Evolutionary conservation across 176 grass and related monocot genomes (phyloP).

Genomic region (Areca catechu): DNA sequence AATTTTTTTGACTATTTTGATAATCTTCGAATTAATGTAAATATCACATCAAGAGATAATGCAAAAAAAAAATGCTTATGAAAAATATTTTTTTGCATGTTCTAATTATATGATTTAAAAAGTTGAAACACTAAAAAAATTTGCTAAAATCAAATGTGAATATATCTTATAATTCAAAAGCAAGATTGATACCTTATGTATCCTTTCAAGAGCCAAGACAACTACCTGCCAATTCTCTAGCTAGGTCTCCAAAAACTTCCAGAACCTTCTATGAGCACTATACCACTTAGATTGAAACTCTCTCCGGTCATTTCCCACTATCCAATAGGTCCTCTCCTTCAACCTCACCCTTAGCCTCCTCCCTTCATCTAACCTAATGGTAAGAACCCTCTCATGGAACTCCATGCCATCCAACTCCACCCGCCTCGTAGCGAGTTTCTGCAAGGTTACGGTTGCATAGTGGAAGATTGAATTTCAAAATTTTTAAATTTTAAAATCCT

Average conservation of each 20-base stretch:
- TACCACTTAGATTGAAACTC: slow-evolving; percentile 69
- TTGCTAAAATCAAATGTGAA: too few relatives aligned
- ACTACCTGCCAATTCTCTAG: slow-evolving; percentile 86
- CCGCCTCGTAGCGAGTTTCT: slow-evolving; percentile 33
- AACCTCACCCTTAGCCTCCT: slow-evolving; percentile 51
- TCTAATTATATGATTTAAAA: too few relatives aligned
- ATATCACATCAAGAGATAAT: too few relatives aligned
- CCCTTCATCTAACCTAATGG: slow-evolving; percentile 71
- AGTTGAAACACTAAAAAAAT: background rate
- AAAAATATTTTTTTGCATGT: too few relatives aligned
- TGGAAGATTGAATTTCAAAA: too few relatives aligned
- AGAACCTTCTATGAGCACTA: slow-evolving; percentile 46
- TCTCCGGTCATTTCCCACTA: slow-evolving; percentile 4
- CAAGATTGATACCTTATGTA: slow-evolving; percentile 55
- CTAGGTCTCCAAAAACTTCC: slow-evolving; percentile 51
- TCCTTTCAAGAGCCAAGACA: slow-evolving; percentile 78
- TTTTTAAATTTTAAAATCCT: too few relatives aligned
- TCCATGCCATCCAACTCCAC: slow-evolving; percentile 78
- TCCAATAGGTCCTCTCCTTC: slow-evolving; percentile 44
- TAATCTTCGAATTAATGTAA: too few relatives aligned
- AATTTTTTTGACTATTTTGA: too few relatives aligned
- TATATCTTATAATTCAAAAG: too few relatives aligned
- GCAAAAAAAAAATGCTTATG: too few relatives aligned
- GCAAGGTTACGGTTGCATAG: too few relatives aligned
- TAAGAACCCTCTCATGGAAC: slow-evolving; percentile 66